Evolutionary conservation across 768 basidiomycete genomes (phyloP).

Genomic region (Glaciozyma martinii): DNA sequence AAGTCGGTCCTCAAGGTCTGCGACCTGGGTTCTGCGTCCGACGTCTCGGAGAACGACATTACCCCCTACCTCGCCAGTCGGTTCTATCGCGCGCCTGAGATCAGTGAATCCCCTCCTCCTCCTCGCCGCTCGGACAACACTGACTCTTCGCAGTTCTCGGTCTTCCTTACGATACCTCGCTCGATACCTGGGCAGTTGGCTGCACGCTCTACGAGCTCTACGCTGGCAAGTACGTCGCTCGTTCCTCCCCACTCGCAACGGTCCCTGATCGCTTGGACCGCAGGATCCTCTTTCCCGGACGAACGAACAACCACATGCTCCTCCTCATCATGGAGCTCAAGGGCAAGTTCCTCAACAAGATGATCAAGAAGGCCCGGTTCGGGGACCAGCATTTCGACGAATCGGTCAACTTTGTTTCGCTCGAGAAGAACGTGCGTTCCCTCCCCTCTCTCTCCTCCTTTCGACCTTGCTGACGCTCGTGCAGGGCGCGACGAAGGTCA

Average conservation of each 20-base stretch:
- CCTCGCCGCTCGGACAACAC: background rate
- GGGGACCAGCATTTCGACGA: slow-evolving; percentile 90
- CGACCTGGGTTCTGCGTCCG: slow-evolving; percentile 93
- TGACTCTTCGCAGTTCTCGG: slow-evolving; percentile 64
- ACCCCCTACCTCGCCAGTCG: slow-evolving; percentile 95
- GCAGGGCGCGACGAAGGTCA: slow-evolving; percentile 69
- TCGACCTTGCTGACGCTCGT: background rate
- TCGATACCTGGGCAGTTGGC: slow-evolving; percentile 95
- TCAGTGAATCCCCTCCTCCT: slow-evolving; percentile 55
- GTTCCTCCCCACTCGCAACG: slow-evolving; percentile 27
- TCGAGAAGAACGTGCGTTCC: slow-evolving; percentile 72
- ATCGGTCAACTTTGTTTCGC: slow-evolving; percentile 66
- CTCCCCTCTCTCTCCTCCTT: background rate
- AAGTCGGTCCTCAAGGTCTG: slow-evolving; percentile 90
- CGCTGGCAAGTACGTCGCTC: slow-evolving; percentile 25
- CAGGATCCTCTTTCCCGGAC: slow-evolving; percentile 93
- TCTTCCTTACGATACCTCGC: slow-evolving; percentile 81
- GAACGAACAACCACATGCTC: slow-evolving; percentile 96
- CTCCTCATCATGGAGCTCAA: slow-evolving; percentile 96
- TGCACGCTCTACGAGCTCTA: slow-evolving; percentile 86
- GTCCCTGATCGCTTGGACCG: slow-evolving; percentile 40
- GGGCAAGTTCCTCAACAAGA: slow-evolving; percentile 82
- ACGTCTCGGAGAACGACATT: slow-evolving; percentile 89
- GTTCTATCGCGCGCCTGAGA: slow-evolving; percentile 97
- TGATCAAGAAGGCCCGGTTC: slow-evolving; percentile 91